These are phyloP conservation scores for Fusarium sp. DNA, from an alignment of 2,329 filamentous ascomycete genomes.

Conservation along the genomic window DNA sequence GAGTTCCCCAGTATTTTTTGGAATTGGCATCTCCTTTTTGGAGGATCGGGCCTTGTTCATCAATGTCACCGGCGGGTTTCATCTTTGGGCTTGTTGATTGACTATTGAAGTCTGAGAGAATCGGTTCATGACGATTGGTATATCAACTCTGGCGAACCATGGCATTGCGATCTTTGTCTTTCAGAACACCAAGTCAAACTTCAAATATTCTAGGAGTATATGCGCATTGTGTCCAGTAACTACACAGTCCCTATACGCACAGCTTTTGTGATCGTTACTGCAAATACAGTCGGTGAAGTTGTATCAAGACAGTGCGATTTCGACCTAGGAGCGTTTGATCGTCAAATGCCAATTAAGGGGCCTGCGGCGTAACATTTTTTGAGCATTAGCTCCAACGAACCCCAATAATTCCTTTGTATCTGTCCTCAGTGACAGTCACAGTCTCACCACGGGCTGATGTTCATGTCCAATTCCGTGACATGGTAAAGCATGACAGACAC, in stretches of 20 bases:
- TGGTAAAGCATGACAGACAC: constrained; percentile 29
- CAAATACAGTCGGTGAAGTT: constrained; percentile 3
- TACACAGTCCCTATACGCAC: neutral
- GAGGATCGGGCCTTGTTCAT: constrained; percentile 15
- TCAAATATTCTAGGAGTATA: neutral
- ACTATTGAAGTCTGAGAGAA: neutral
- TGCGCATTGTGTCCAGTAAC: neutral
- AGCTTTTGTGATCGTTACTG: neutral
- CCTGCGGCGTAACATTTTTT: constrained; percentile 17
- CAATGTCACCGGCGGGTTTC: constrained; percentile 13
- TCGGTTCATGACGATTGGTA: neutral
- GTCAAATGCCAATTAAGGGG: constrained; percentile 34
- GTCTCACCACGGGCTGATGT: constrained; percentile 8
- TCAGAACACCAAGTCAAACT: neutral
- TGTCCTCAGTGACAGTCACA: neutral
- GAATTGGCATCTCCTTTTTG: constrained; percentile 31
- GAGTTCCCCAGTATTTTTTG: constrained; percentile 32
- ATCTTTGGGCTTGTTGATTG: constrained; percentile 1
- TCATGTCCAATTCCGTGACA: neutral
- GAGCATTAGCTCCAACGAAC: neutral
- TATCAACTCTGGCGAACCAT: neutral
- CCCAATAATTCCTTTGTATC: neutral
- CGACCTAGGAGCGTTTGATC: constrained; percentile 33
- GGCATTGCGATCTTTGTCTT: neutral
- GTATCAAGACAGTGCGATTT: constrained; percentile 26